These are phyloP conservation scores for Moesziomyces sp. DNA, from an alignment of 1,284 basidiomycete species.

Conservation along the genomic window DNA sequence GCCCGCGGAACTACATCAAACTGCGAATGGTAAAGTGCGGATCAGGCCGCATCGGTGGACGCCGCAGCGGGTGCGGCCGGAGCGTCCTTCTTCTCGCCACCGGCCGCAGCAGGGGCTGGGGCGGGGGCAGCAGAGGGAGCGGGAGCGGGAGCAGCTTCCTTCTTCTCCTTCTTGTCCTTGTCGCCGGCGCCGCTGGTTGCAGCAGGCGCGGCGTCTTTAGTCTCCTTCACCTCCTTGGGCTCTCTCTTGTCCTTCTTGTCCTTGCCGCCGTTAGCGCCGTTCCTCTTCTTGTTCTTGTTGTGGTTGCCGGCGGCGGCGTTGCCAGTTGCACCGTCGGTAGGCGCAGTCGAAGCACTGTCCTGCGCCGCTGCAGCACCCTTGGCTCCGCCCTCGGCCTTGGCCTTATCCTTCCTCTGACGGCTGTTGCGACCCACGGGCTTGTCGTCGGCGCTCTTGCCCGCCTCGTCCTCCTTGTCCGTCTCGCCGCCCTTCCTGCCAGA, in stretches of 20 bases:
- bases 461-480: slow-evolving; percentile 22
- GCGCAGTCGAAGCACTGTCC: background rate
- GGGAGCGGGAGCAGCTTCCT: background rate
- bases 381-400: slow-evolving; percentile 3
- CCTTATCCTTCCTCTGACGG: background rate
- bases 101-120: no score
- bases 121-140: no score
- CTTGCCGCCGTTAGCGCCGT: slow-evolving; percentile 9
- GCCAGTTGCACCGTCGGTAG: background rate
- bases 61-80: background rate
- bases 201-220: background rate
- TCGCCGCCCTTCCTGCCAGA: slow-evolving; percentile 7
- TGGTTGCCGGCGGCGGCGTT: slow-evolving; percentile 2
- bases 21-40: no score
- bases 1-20: background rate
- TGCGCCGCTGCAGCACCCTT: slow-evolving; percentile 5
- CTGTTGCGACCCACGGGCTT: slow-evolving; percentile 1
- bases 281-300: slow-evolving; percentile 42
- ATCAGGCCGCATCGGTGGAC: background rate
- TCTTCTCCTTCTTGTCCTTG: slow-evolving; percentile 5
- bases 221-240: slow-evolving; percentile 1
- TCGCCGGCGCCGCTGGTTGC: no score
- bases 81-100: slow-evolving; percentile 11
- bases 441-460: slow-evolving; percentile 27
- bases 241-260: slow-evolving; percentile 4